Base-by-base conservation (phyloP, 1,139 yeast species). In the Saccharomyces pastorianus region DNA sequence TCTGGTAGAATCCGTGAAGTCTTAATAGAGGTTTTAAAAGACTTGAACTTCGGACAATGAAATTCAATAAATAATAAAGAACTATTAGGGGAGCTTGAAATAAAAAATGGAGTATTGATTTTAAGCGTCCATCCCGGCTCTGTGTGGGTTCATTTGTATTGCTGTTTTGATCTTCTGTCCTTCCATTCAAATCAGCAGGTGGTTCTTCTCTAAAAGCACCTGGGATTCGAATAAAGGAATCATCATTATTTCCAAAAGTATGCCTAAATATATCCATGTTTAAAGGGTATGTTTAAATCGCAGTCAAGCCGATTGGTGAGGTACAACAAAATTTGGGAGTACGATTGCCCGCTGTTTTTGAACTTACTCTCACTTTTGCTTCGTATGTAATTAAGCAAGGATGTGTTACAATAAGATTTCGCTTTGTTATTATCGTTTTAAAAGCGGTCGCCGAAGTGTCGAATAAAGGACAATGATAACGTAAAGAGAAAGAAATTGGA, bases 1-100 rank as follows among this genome's bases (percentile, higher is more conserved):
- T 59, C 41, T 57, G 55, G 50, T 67, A 67, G 52, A 64, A 63
- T 2, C 58, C 61, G 27, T 55, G 55, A 8, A 65, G 53, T 20
- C 60, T 59, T 26, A 57, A 48, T 8, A 66, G 50, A 6, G 67
- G 65, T 52, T 59, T 64, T 13, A 64, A 46, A 7, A 59, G 28
- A n/a, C 60, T 50, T 7, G 61, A 28, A 1, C 58, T 29, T 2
- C 53, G 34, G 7, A 65, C 42, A 1, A 59, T 14, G 13, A 56
- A 14, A 17, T 53, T 58, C 48, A 65, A 48, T 8, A 58, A 9
- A 46, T 56, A 63, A 52, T 62, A 65, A 2, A 66, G 51, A 6
- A 64, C 8, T 31, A 56, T 49, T n/a, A 67, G 53, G 6, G 69
- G 68, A 13, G 57, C 50, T 23, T 55, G 59, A 7, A 59, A 51